Percentiles rank a stretch among this genome's conserved stretches.
These are phyloP conservation scores for Capsicum rhomboideum DNA, from an alignment of 257 asterid genomes.

Conservation along the genomic window DNA sequence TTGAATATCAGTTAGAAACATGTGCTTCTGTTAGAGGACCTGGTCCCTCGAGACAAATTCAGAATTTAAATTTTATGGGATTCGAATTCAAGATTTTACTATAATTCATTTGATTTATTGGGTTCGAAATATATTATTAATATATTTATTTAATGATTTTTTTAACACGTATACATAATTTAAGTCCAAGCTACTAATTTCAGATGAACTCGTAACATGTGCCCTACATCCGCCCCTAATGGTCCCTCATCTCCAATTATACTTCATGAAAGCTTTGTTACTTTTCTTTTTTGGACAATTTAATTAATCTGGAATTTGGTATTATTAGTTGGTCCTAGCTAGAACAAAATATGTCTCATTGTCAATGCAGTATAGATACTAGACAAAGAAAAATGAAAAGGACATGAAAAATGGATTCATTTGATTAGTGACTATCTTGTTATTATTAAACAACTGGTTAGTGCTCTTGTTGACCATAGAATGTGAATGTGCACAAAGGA, in stretches of 20 bases:
- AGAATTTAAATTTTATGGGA: not conserved
- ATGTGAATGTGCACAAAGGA: not conserved
- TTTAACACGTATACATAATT: too few species aligned
- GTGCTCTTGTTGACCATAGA: not conserved
- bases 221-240: not conserved
- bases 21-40: slow-evolving; percentile 2
- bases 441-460: not conserved
- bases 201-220: not conserved
- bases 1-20: not conserved
- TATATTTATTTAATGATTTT: too few species aligned
- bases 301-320: not conserved
- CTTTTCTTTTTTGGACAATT: not conserved
- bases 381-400: not conserved
- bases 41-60: not conserved
- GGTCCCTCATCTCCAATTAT: slow-evolving; percentile 16
- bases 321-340: not conserved
- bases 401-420: not conserved
- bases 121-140: too few species aligned
- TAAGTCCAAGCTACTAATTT: not conserved
- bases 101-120: not conserved
- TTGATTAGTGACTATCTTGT: not conserved
- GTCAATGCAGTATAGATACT: not conserved
- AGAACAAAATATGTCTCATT: not conserved
- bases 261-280: not conserved
- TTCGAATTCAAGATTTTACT: not conserved